Conservation (phyloP, 495 filamentous ascomycete genomes). For the Margaritispora aquatica region DNA sequence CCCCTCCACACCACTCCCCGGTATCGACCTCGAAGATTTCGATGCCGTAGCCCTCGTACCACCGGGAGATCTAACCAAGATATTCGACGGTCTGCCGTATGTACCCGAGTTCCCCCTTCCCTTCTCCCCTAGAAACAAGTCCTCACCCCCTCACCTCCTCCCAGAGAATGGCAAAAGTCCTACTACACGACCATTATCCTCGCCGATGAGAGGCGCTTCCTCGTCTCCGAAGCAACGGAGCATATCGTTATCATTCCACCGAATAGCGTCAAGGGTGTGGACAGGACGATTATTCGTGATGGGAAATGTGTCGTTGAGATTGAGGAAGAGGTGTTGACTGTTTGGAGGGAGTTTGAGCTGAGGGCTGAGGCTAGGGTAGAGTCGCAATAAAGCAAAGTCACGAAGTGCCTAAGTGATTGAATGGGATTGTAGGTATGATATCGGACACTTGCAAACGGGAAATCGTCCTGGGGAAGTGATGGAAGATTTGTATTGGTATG, state of each 20-base stretch:
- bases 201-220: slow-evolving; percentile 15
- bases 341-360: slow-evolving; percentile 18
- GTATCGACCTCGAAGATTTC: background rate
- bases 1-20: background rate
- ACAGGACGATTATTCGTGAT: slow-evolving; percentile 17
- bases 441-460: no score
- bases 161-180: slow-evolving; percentile 5
- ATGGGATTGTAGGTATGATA: no score
- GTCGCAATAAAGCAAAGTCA: no score
- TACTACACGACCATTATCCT: slow-evolving; percentile 19
- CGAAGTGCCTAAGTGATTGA: no score
- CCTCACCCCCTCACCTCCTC: background rate
- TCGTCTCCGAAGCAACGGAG: slow-evolving; percentile 11
- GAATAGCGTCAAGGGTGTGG: slow-evolving; percentile 11
- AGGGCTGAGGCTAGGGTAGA: background rate
- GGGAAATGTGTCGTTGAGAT: slow-evolving; percentile 13
- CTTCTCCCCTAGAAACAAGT: background rate
- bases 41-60: background rate
- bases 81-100: background rate
- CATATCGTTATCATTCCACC: slow-evolving; percentile 8
- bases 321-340: slow-evolving; percentile 6
- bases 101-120: background rate
- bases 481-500: no score
- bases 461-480: no score
- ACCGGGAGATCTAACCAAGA: background rate